These are phyloP conservation scores for Maudiozyma pseudohumilis DNA, from an alignment of 805 yeast genomes.

Conservation along the genomic window DNA sequence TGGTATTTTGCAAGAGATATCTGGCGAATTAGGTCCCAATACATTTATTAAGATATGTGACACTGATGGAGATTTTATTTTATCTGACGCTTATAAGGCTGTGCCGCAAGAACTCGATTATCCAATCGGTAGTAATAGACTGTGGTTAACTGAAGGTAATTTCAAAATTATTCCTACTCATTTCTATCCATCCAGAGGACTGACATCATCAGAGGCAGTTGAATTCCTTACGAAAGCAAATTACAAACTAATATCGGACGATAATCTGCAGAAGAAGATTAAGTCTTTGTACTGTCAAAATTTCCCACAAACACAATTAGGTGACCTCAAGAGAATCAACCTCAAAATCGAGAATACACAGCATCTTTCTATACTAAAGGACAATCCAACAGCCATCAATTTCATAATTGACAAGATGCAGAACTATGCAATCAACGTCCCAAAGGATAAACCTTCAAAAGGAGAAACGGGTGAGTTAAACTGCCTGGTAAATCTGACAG, in stretches of 20 bases:
- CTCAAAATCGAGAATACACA: constrained; percentile 11
- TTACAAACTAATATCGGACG: constrained; percentile 28
- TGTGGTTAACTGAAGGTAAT: constrained; percentile 41
- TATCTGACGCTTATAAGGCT: constrained; percentile 39
- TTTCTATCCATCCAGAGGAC: constrained; percentile 27
- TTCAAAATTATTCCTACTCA: constrained; percentile 34
- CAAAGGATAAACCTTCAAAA: background rate
- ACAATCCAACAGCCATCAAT: constrained; percentile 15
- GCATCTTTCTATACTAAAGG: constrained; percentile 7
- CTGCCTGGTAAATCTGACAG: too few relatives aligned
- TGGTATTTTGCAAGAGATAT: constrained; percentile 32
- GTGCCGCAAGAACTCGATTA: constrained; percentile 38
- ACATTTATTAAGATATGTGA: constrained; percentile 40
- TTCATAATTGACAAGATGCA: constrained; percentile 12
- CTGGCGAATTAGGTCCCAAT: constrained; percentile 23
- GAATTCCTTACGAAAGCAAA: constrained; percentile 31
- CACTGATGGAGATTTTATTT: constrained; percentile 46
- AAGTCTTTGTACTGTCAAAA: constrained; percentile 8
- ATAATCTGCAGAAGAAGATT: constrained; percentile 17
- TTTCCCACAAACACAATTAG: constrained; percentile 27
- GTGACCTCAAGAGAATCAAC: constrained; percentile 14
- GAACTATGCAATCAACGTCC: background rate
- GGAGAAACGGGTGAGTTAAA: background rate
- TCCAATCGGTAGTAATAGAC: constrained; percentile 36
- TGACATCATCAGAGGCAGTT: constrained; percentile 34